Evolutionary conservation across 2,329 filamentous ascomycete species (phyloP), one percentile per base, ranked within the genome.

Genomic region (Sarocladium brachiariae): DNA sequence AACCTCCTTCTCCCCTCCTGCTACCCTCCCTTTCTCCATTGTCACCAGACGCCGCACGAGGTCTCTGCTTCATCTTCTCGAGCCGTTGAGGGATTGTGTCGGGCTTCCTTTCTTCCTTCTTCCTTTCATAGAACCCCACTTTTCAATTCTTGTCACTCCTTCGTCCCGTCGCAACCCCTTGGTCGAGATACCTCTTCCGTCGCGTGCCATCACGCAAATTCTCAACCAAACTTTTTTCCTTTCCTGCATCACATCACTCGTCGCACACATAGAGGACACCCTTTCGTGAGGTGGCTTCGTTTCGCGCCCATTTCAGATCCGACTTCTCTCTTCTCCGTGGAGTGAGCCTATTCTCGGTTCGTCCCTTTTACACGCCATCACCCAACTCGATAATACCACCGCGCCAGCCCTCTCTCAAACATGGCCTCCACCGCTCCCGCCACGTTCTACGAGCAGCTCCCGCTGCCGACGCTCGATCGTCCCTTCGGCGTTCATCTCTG

Each of bases 401-500:
- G 33, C 33, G 33, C 27, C 9, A 33, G 13, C 43, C 25, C 24
- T 34, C 9, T 23, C 18, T 19, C 23, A 24, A 34, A 18, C 13
- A 35, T 49, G 46, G 46, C 46, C 9, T 37, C 46, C 31, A 24
- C 63, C 49, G 57, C 62, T 49, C 65, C 72, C 51, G 64, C 72
- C 53, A 68, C 71, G 55, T 72, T 78, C 57, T 75, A 70, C 70
- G 74, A 78, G 63, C 70, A 77, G 60, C 62, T 83, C 55, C 77
- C 88, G 65, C 66, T 83, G 58, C 92, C 92, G 51, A 89, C 89
- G 55, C 77, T 97, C 70, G 91, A 96, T 67, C 83, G 87, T 57
- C 92, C 92, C 30, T 97, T 97, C 63, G 93, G 92, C 68, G 75
- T 97, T 59, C 78, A 87, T 56, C 73, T 96, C 69, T 97, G 93